A percentile compares a stretch with the other conserved stretches of the same genome.
These are phyloP conservation scores for Anthracocystis walkeri DNA, from an alignment of 1,284 basidiomycete species.

Conservation along the genomic window DNA sequence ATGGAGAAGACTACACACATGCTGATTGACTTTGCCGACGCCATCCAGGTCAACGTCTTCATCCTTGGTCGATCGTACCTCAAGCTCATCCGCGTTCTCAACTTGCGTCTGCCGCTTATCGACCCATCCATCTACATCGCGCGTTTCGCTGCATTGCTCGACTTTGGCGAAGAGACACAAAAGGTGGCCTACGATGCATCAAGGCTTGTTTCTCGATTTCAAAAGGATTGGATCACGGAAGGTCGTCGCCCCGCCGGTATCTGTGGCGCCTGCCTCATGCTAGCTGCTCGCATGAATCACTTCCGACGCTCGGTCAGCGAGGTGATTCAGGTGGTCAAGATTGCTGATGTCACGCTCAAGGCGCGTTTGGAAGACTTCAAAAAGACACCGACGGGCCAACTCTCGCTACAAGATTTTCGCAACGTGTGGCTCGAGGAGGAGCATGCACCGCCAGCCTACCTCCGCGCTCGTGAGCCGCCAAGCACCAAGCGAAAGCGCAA, in stretches of 20 bases:
- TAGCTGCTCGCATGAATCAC: slow-evolving; percentile 98
- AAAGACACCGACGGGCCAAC: slow-evolving; percentile 83
- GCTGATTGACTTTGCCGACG: slow-evolving; percentile 90
- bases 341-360: slow-evolving; percentile 91
- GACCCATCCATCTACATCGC: slow-evolving; percentile 98
- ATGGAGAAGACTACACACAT: slow-evolving; percentile 91
- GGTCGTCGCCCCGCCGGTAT: slow-evolving; percentile 96
- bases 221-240: slow-evolving; percentile 96
- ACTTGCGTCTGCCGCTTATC: slow-evolving; percentile 84
- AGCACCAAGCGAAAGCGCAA: slow-evolving; percentile 74
- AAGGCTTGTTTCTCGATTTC: slow-evolving; percentile 92
- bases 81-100: slow-evolving; percentile 88
- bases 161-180: slow-evolving; percentile 93
- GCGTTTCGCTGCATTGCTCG: slow-evolving; percentile 93
- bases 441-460: slow-evolving; percentile 83
- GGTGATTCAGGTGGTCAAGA: slow-evolving; percentile 94
- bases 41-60: slow-evolving; percentile 86
- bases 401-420: slow-evolving; percentile 91
- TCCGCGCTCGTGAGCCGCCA: slow-evolving; percentile 76
- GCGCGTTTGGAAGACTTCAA: slow-evolving; percentile 97
- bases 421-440: slow-evolving; percentile 91
- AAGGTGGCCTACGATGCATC: slow-evolving; percentile 93
- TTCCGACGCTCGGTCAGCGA: slow-evolving; percentile 92
- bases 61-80: slow-evolving; percentile 96
- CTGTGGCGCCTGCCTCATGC: slow-evolving; percentile 92